Conservation (phyloP, 2,329 filamentous ascomycete species). For the Rhinocladiella similis region DNA sequence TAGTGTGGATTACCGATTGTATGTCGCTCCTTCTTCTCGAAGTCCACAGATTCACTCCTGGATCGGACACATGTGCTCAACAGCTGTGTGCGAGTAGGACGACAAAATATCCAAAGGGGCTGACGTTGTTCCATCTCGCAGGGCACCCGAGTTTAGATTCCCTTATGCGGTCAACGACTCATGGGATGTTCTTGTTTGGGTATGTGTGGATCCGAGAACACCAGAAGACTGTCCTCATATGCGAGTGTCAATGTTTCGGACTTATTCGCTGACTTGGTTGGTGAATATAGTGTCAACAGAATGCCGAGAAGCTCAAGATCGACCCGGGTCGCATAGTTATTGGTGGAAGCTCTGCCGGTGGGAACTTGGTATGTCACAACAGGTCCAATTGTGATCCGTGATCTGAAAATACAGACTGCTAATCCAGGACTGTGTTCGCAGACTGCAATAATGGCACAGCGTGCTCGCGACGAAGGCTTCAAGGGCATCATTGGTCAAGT, state of each 20-base stretch:
- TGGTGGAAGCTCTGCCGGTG: not conserved
- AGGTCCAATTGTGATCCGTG: too few species aligned
- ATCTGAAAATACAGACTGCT: not conserved
- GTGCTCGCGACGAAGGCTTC: not conserved
- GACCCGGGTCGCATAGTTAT: not conserved
- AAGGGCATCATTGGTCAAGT: not conserved
- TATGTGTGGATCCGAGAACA: not conserved
- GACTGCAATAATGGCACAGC: not conserved
- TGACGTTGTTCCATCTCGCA: too few species aligned
- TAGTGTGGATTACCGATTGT: slow-evolving; percentile 7
- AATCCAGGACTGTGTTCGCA: not conserved
- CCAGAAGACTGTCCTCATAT: not conserved
- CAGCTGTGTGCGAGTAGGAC: too few species aligned
- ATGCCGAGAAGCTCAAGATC: not conserved
- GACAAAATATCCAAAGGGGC: too few species aligned
- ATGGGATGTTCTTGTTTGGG: slow-evolving; percentile 22
- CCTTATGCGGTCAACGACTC: slow-evolving; percentile 29
- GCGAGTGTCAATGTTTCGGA: not conserved
- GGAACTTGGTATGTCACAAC: not conserved
- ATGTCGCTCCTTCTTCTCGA: not conserved
- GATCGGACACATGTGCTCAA: too few species aligned
- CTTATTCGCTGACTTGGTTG: not conserved
- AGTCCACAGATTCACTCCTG: too few species aligned
- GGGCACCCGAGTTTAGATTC: slow-evolving; percentile 30
- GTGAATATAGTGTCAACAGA: not conserved